Evolutionary conservation across 1,139 yeast genomes (phyloP), one percentile per base, ranked within the genome.

Genomic region (Suzukiozyma palmioleophila): DNA sequence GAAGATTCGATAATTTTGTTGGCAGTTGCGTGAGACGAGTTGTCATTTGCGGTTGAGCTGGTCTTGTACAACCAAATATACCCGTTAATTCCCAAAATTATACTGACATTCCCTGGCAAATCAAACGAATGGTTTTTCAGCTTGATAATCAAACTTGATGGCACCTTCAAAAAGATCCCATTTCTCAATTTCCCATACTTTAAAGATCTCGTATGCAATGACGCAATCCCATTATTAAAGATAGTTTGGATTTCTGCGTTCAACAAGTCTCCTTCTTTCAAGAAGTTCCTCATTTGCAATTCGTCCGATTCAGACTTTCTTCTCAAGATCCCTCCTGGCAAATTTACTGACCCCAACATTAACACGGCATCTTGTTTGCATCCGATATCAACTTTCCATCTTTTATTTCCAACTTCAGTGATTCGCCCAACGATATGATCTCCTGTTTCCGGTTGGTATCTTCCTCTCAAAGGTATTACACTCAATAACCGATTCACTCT

Each of bases 381-480:
- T 12, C 98, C 97, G 52, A 94, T 88, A 53, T 92, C 97, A 14
- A 94, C 97, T 57, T 85, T 89, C 98, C 99, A 94, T 51, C 97
- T 71, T 57, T 85, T 86, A 50, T 84, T 84, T 0, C 95, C 96
- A 5, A 92, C 97, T 53, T 92, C 98, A 2, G 95, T 84, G 51
- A 94, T 84, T 47, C 98, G 69, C 0, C 99, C 99, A 28, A 94
- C 82, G 13, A 94, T 76, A 60, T 94, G 97, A 57, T 94, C 98
- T 44, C 98, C 98, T 6, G 96, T 89, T 51, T 89, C 97, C 1
- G 98, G 96, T 33, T 79, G 76, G 54, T 89, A 90, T 46, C 95
- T 71, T 9, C 97, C 95, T 50, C 88, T 73, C 43, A 92, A 73
- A 1, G 97, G 96, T 32, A 79, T 69, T 14, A 94, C 98, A 56